Evolutionary conservation across 257 asterid species (phyloP), one percentile per base, ranked within the genome.

Genomic region (Galeopsis tetrahit): DNA sequence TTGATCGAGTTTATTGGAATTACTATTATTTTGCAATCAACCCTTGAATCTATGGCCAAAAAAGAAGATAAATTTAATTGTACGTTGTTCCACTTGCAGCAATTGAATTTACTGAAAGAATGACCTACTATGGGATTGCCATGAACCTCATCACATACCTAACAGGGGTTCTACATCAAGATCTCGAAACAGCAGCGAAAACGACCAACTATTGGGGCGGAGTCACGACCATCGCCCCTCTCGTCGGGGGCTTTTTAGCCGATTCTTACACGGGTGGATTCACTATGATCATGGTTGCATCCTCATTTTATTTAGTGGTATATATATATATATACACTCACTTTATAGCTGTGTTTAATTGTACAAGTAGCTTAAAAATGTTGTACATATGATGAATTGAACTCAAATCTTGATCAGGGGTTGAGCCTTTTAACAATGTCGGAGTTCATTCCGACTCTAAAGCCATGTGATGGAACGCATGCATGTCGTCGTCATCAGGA

Each of bases 401-500:
- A 64, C 33, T 61, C n/a, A 3, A 7, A 5, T 38, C 52, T 10
- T 64, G 57, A 64, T 4, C 70, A 64, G 70, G 70, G 56, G 5
- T 42, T 64, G 40, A 64, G 70, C 57, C 70, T 64, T 44, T 43
- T 64, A 35, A 64, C 70, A 6, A 64, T 64, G 70, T 10, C 56
- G 5, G 70, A 64, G 56, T 64, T 64, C 70, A 64, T 64, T 56
- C 70, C 70, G 7, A 42, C 56, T 5, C 70, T 64, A 11, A 43
- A 64, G 70, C 56, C 70, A 64, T 64, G 70, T 21, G 9, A 64
- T 10, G 28, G 42, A 0, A 17, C 31, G 48, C 70, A 64, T 43
- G 70, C 38, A 6, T 64, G 56, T 6, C 39, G n/a, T 7, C 56
- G 33, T 43, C 55, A 64, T 11, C 70, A 64, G 40, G 28, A 42